A percentile compares a stretch with the other conserved stretches of the same genome.
Evolutionary conservation across 768 basidiomycete species (phyloP).

Genomic region (Rhizopogon vesiculosus): DNA sequence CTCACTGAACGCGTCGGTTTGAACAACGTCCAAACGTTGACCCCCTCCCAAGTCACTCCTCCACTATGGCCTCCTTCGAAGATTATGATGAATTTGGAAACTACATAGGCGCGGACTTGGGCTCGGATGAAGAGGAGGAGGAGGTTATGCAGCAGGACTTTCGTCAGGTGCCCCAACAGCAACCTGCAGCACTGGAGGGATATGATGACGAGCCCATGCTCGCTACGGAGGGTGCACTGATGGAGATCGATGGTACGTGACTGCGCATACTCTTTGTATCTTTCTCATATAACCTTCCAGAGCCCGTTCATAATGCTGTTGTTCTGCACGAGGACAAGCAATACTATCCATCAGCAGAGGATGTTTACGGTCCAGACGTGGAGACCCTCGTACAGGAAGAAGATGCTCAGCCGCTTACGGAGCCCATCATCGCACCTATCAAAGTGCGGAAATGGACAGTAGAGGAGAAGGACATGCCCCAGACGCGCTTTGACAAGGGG

Average conservation of each 20-base stretch:
- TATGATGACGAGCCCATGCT: conserved; percentile 69
- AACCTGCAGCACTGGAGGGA: conserved; percentile 68
- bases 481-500: conserved; percentile 98
- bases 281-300: conserved; percentile 32
- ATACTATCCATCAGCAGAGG: conserved; percentile 91
- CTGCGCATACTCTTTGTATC: background rate
- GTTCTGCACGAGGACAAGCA: conserved; percentile 96
- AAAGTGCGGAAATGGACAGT: conserved; percentile 94
- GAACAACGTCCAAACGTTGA: conserved; percentile 4
- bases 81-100: conserved; percentile 96
- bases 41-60: background rate
- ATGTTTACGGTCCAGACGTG: conserved; percentile 91
- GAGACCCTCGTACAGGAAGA: conserved; percentile 98
- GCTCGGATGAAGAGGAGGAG: conserved; percentile 62
- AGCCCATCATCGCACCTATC: conserved; percentile 93
- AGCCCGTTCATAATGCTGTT: conserved; percentile 76
- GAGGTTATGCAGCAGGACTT: conserved; percentile 51
- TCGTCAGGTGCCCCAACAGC: conserved; percentile 29
- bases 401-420: conserved; percentile 90
- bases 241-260: conserved; percentile 78
- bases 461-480: conserved; percentile 93
- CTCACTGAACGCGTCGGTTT: conserved; percentile 19
- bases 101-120: conserved; percentile 94
- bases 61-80: conserved; percentile 53
- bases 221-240: conserved; percentile 57